A percentile compares a stretch with the other conserved stretches of the same genome.
These are phyloP conservation scores for Clarireedia sp. DNA, from an alignment of 2,329 filamentous ascomycete genomes.

Conservation along the genomic window DNA sequence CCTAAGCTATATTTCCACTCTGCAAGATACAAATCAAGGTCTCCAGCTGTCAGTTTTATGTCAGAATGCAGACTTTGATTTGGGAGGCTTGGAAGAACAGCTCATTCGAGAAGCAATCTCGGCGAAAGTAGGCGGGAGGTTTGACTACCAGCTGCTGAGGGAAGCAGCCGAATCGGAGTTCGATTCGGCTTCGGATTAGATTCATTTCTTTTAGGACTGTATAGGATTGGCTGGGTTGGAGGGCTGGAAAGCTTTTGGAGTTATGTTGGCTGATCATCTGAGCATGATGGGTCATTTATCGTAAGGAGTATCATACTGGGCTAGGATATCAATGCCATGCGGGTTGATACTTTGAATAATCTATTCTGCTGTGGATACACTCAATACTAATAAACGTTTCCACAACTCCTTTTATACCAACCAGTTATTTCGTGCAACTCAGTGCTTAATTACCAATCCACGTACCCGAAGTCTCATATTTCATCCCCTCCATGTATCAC, in stretches of 20 bases:
- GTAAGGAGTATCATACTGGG: too few relatives aligned
- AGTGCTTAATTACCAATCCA: too few relatives aligned
- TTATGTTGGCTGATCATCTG: too few relatives aligned
- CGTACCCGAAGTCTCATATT: neutral
- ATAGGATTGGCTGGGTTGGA: neutral
- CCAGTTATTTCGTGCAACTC: too few relatives aligned
- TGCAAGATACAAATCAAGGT: conserved; percentile 31
- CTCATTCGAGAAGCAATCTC: conserved; percentile 24
- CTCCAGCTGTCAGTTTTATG: conserved; percentile 28
- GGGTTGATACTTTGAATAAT: too few relatives aligned
- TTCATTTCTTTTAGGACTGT: neutral
- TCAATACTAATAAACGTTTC: too few relatives aligned
- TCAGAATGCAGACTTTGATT: conserved; percentile 23
- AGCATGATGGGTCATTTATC: too few relatives aligned
- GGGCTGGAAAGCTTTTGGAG: neutral
- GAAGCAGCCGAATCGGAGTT: conserved; percentile 25
- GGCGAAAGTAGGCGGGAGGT: conserved; percentile 29
- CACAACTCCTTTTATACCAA: too few relatives aligned
- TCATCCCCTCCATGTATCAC: too few relatives aligned
- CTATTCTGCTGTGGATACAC: too few relatives aligned
- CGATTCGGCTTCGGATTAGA: conserved; percentile 26
- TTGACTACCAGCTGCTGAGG: conserved; percentile 28
- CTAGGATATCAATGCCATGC: too few relatives aligned
- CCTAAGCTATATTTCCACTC: conserved; percentile 32
- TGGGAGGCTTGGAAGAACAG: conserved; percentile 23